These are phyloP conservation scores for Rhizopogon sp. DNA, from an alignment of 768 basidiomycete species.

Conservation along the genomic window DNA sequence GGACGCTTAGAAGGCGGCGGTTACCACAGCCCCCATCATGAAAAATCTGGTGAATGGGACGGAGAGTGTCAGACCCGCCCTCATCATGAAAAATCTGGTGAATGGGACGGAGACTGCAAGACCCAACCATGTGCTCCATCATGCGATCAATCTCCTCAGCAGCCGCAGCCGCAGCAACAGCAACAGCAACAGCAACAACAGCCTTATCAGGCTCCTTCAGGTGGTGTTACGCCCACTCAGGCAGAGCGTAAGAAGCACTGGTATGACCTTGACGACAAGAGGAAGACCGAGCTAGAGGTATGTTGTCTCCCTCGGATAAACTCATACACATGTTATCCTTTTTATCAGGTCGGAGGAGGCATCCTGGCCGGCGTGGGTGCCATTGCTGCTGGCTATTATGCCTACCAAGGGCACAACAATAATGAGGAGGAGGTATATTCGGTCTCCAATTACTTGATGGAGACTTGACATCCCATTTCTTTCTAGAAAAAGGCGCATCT, in stretches of 20 bases:
- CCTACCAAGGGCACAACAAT: conserved; percentile 53
- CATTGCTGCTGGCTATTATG: conserved; percentile 45
- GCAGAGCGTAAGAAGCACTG: conserved; percentile 52
- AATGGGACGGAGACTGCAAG: conserved; percentile 15
- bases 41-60: conserved; percentile 12
- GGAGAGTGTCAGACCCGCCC: conserved; percentile 11
- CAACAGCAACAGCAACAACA: conserved; percentile 22
- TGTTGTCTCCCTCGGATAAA: background rate
- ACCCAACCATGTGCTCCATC: background rate
- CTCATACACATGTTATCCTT: conserved; percentile 2
- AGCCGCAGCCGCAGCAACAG: conserved; percentile 20
- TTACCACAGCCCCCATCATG: conserved; percentile 13
- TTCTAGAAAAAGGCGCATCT: conserved; percentile 42
- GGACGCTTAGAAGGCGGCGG: conserved; percentile 40
- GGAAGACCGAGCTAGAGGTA: conserved; percentile 58
- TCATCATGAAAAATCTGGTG: conserved; percentile 9
- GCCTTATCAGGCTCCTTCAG: conserved; percentile 20
- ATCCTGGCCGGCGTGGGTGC: conserved; percentile 48
- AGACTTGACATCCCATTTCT: background rate
- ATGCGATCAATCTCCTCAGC: conserved; percentile 4
- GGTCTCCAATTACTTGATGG: background rate
- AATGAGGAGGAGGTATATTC: conserved; percentile 49
- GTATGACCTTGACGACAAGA: conserved; percentile 49
- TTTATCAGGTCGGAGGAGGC: conserved; percentile 57
- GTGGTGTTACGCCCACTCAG: conserved; percentile 20